Evolutionary conservation across 2,329 filamentous ascomycete species (phyloP), one percentile per base, ranked within the genome.

Genomic region (Ceratocystis papillata): DNA sequence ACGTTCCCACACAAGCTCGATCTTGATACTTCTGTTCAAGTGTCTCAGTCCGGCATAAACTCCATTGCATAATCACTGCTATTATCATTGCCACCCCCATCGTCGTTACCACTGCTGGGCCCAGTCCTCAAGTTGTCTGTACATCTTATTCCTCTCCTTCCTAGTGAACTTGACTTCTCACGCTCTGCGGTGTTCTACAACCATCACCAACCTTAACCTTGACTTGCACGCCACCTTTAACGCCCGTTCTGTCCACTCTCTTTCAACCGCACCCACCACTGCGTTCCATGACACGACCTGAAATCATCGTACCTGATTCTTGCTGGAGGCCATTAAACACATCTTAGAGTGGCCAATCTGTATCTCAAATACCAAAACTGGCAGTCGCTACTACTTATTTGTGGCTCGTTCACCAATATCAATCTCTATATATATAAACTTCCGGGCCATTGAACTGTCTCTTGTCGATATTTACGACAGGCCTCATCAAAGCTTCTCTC

Each of bases 261-360:
- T 53, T 22, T 25, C 17, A 17, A 22, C 48, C 8, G 17, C 25
- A 1, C 25, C 4, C 53, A 5, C 53, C 25, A 28, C 53, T 15
- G 15, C 53, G 53, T 57, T 62, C 61, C 41, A 48, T 62, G 61
- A 45, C 61, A 28, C 61, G 12, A 25, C 41, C 33, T 46, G 20
- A 62, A 20, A 33, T 62, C 41, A 62, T 28, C 3, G 15, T n/a
- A 10, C n/a, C 22, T 17, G 61, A 17, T 41, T 48, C 15, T 62
- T 48, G 30, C 61, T 62, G 41, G 61, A 62, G 61, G 22, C 48
- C 44, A 48, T 8, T 8, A 48, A 28, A 62, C 37, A 57, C 25
- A 33, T 57, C 53, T 57, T 57, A 48, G 41, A 46, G 41, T 48
- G 22, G 28, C 22, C 20, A 5, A 44, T 20, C 22, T 25, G 22